Base-by-base conservation (phyloP, 176 grass and related monocot species). In the Oryza punctata region DNA sequence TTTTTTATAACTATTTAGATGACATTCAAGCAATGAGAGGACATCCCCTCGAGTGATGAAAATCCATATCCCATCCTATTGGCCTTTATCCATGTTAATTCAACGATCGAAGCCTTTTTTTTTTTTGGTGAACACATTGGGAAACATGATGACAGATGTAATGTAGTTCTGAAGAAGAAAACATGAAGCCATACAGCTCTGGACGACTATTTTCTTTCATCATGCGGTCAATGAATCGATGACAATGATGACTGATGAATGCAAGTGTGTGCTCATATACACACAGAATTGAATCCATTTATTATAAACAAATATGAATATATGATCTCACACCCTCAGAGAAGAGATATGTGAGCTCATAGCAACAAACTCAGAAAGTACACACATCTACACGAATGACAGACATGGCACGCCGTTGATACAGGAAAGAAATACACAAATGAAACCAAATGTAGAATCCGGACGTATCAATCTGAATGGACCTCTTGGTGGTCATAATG, bases 401-500 rank as follows among this genome's bases (percentile, higher is more conserved):
- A 60, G 35, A 5, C 30, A 60, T 76, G 27, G 16, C 73, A 28
- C 46, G 72, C 29, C 32, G 23, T 79, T 44, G 30, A 52, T 13
- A 81, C 4, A 59, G 1, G 1, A 60, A 10, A 61, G 8, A 23
- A 61, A 61, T 23, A 24, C 21, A 61, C 8, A 11, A 61, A 24
- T 7, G 3, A 47, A 47, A 15, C 1, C 6, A 24, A 61, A n/a
- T 24, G 8, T 24, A 24, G n/a, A n/a, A 61, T 24, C 21, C 10
- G 16, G 0, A 23, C 43, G 12, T 11, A 26, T 47, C 70, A 50
- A 16, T 73, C 3, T 26, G 70, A 41, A 4, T 27, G 40, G 43
- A 72, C 0, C 25, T 10, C 63, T 49, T 49, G 37, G 5, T 54
- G 16, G 12, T 78, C 29, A 59, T 88, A 75, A 79, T 67, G 86